Conservation (phyloP, 352 stramenopile species). For the Phytopythium helicoides region DNA sequence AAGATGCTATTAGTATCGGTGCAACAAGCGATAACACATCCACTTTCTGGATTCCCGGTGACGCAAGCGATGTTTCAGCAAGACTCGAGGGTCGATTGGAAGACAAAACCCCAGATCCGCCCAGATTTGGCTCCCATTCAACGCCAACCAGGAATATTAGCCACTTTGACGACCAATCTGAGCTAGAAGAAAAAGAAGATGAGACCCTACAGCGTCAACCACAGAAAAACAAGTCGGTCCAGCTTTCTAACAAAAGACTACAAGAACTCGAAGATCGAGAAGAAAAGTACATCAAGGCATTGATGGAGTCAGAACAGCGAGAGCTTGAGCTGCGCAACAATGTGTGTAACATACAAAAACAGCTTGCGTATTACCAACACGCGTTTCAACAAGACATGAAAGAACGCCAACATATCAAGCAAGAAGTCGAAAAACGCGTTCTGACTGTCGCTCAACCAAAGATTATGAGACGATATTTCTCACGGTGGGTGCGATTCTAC, state of each 20-base stretch:
- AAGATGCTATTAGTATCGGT: constrained; percentile 1
- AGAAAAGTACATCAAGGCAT: constrained; percentile 67
- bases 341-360: constrained; percentile 35
- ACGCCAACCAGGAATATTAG: no score
- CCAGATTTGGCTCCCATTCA: no score
- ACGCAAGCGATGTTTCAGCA: not conserved
- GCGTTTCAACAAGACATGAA: constrained; percentile 32
- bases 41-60: not conserved
- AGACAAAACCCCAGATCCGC: no score
- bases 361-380: constrained; percentile 42
- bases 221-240: not conserved
- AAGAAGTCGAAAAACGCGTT: constrained; percentile 42
- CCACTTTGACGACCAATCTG: not conserved
- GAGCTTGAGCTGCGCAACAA: constrained; percentile 67
- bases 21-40: constrained; percentile 1
- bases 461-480: constrained; percentile 54
- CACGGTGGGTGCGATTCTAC: constrained; percentile 55
- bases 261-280: constrained; percentile 65
- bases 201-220: not conserved
- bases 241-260: constrained; percentile 12
- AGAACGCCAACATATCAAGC: constrained; percentile 54
- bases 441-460: constrained; percentile 44
- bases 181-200: constrained; percentile 1
- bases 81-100: no score
- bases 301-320: constrained; percentile 78